These are phyloP conservation scores for Penicillium sp. DNA, from an alignment of 2,329 filamentous ascomycete species.

Conservation along the genomic window DNA sequence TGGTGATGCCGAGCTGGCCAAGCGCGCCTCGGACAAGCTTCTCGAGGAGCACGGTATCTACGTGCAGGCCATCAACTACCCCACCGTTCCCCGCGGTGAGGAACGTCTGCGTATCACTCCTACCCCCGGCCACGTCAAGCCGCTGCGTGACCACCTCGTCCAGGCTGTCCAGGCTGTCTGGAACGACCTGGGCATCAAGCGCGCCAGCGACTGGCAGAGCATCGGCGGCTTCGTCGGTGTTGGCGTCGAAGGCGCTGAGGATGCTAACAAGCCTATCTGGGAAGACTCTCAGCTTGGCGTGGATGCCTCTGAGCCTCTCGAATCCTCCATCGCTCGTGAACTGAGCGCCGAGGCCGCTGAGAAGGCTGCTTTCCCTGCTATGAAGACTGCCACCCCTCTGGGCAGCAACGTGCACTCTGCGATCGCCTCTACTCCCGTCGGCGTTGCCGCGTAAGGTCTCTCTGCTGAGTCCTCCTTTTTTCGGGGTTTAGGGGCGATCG, in stretches of 20 bases:
- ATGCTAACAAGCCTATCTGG: slow-evolving; percentile 77
- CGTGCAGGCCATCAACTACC: slow-evolving; percentile 98
- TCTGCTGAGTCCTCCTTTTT: slow-evolving; percentile 2
- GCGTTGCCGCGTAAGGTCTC: slow-evolving; percentile 34
- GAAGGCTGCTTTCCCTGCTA: slow-evolving; percentile 14
- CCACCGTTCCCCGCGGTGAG: slow-evolving; percentile 96
- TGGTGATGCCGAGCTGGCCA: slow-evolving; percentile 89
- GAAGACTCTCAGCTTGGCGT: slow-evolving; percentile 85
- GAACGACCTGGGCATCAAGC: slow-evolving; percentile 85
- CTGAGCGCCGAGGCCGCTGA: slow-evolving; percentile 29
- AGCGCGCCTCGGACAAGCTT: slow-evolving; percentile 88
- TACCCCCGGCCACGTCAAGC: slow-evolving; percentile 85
- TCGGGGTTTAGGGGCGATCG: slow-evolving; percentile 7
- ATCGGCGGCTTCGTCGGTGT: slow-evolving; percentile 95
- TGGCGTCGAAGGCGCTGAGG: slow-evolving; percentile 67
- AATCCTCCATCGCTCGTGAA: slow-evolving; percentile 58
- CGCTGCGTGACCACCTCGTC: slow-evolving; percentile 84
- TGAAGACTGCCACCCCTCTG: slow-evolving; percentile 32
- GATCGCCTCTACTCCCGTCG: slow-evolving; percentile 31
- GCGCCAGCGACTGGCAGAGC: slow-evolving; percentile 87
- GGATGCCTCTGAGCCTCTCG: slow-evolving; percentile 58
- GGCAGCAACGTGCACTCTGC: slow-evolving; percentile 27
- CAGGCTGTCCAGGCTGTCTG: slow-evolving; percentile 84
- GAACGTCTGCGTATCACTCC: slow-evolving; percentile 95
- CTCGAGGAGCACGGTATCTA: slow-evolving; percentile 91